These are phyloP conservation scores for Rasamsonia emersonii DNA, from an alignment of 2,329 filamentous ascomycete genomes.

Conservation along the genomic window DNA sequence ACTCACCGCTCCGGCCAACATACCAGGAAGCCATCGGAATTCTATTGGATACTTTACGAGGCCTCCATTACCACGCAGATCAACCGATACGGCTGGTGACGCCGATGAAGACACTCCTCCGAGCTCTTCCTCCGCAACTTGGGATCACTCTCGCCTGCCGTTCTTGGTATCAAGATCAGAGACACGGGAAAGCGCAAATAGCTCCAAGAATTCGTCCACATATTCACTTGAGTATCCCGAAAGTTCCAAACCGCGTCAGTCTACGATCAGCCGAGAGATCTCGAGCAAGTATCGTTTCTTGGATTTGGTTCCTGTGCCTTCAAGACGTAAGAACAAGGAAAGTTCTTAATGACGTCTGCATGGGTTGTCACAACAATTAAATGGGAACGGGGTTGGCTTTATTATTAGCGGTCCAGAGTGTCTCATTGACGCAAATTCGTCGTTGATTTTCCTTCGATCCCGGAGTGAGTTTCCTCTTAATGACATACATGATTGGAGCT, in stretches of 20 bases:
- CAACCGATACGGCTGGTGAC: constrained; percentile 29
- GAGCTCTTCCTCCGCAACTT: constrained; percentile 34
- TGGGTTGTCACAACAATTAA: too few species aligned
- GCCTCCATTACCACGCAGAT: constrained; percentile 29
- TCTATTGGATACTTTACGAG: constrained; percentile 35
- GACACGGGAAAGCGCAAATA: constrained; percentile 32
- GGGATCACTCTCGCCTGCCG: constrained; percentile 34
- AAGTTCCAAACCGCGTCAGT: constrained; percentile 25
- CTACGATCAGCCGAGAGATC: constrained; percentile 30
- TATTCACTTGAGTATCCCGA: constrained; percentile 36
- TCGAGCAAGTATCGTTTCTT: constrained; percentile 36
- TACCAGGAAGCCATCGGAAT: constrained; percentile 28
- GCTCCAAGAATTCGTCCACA: constrained; percentile 40
- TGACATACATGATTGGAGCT: too few species aligned
- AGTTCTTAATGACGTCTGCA: constrained; percentile 14
- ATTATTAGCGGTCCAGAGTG: too few species aligned
- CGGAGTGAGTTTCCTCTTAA: too few species aligned
- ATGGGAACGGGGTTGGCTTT: too few species aligned
- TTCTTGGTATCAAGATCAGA: constrained; percentile 33
- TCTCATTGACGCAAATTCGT: too few species aligned
- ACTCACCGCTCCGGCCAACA: constrained; percentile 19
- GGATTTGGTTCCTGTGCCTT: constrained; percentile 35
- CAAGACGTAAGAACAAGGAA: constrained; percentile 33
- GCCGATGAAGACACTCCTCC: constrained; percentile 38
- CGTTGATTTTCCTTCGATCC: too few species aligned